phyloP scores from a whole-genome alignment of 2,329 filamentous ascomycete genomes.

The Aspergillus sp. region DNA sequence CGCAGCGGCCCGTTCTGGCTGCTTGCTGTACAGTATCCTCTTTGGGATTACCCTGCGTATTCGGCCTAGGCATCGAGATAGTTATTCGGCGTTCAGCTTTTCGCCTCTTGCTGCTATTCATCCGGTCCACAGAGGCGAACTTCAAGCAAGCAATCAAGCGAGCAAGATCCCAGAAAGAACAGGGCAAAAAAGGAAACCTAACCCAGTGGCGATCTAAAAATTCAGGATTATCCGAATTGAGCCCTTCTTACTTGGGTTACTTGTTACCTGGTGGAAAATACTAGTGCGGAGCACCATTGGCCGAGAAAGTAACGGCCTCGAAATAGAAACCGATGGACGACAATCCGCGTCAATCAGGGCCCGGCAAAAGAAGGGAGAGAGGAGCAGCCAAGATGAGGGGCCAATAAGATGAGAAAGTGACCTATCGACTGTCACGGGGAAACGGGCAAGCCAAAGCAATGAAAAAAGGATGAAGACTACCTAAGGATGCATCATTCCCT shows the following conservation, averaged over 20 bases:
- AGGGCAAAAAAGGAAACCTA: too few relatives aligned
- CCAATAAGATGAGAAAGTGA: constrained; percentile 4
- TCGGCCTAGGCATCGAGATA: too few relatives aligned
- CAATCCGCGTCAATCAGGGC: not conserved
- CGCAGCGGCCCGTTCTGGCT: not conserved
- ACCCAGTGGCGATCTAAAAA: not conserved
- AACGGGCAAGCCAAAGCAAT: not conserved
- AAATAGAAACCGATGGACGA: constrained; percentile 1
- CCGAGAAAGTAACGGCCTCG: not conserved
- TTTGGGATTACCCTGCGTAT: not conserved
- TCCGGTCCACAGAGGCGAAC: not conserved
- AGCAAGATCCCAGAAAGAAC: not conserved
- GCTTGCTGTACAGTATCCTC: not conserved
- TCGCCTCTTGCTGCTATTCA: not conserved
- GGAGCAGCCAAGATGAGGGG: not conserved
- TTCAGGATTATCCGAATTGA: not conserved
- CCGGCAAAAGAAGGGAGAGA: not conserved
- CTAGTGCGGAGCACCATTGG: not conserved
- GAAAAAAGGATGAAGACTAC: constrained; percentile 8
- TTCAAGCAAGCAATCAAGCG: not conserved
- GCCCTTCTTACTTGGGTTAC: too few relatives aligned
- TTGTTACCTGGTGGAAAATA: not conserved
- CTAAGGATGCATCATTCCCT: too few relatives aligned
- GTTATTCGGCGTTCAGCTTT: not conserved
- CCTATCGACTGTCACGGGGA: constrained; percentile 16